These are phyloP conservation scores for Poronia punctata DNA, from an alignment of 495 filamentous ascomycete species.

Conservation along the genomic window DNA sequence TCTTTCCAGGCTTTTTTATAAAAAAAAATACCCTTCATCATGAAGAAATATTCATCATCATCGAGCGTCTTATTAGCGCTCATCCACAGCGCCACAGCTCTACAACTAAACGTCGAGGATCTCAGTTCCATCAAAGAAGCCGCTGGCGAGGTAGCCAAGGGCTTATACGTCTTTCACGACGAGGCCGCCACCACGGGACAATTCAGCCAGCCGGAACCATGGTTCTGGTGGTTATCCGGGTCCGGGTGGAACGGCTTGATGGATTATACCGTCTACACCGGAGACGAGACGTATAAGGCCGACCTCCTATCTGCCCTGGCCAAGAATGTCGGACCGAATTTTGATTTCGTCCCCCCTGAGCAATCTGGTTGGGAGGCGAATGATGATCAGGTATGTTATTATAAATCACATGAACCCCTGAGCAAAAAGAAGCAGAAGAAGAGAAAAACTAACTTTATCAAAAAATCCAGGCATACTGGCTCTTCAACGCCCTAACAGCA, in stretches of 20 bases:
- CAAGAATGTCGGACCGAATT: conserved; percentile 61
- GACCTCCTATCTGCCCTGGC: conserved; percentile 58
- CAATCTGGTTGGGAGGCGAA: conserved; percentile 72
- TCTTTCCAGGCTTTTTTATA: not conserved
- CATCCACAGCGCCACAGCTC: conserved; percentile 7
- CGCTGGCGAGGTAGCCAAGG: conserved; percentile 37
- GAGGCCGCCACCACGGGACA: conserved; percentile 59
- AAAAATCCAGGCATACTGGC: conserved; percentile 55
- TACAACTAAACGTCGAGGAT: conserved; percentile 14
- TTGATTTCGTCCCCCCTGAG: conserved; percentile 71
- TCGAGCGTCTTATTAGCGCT: conserved; percentile 8
- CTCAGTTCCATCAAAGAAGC: conserved; percentile 32
- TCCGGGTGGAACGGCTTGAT: conserved; percentile 68
- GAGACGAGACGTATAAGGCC: conserved; percentile 66
- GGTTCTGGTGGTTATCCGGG: conserved; percentile 80
- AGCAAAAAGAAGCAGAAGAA: not conserved
- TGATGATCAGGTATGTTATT: conserved; percentile 59
- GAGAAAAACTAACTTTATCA: conserved; percentile 2
- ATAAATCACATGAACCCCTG: not conserved
- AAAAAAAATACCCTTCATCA: conserved; percentile 8
- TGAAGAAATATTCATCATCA: conserved; percentile 16
- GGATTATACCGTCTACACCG: conserved; percentile 79
- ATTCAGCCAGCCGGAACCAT: conserved; percentile 59
- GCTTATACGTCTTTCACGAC: conserved; percentile 57
- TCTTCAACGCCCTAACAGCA: conserved; percentile 68